Percentiles rank a stretch among this genome's conserved stretches.
Evolutionary conservation across 169 alveolate species (phyloP).

Genomic region (Plasmodium inui): DNA sequence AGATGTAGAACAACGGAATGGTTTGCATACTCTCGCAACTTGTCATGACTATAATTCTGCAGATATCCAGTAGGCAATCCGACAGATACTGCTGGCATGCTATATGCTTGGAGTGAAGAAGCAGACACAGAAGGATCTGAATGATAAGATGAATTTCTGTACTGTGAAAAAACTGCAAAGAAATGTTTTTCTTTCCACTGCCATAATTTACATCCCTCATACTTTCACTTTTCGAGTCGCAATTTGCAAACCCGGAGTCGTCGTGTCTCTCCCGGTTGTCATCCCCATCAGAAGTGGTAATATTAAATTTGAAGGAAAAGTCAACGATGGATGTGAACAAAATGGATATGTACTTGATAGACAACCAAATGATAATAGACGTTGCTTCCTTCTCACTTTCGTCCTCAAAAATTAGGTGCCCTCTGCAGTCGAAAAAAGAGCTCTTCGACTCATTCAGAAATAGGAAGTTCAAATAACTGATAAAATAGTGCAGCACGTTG

Average conservation of each 20-base stretch:
- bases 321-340: constrained; percentile 69
- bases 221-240: background rate
- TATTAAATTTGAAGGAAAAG: constrained; percentile 47
- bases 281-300: background rate
- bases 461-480: constrained; percentile 49
- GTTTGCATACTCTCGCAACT: constrained; percentile 51
- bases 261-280: background rate
- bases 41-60: constrained; percentile 53
- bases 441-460: constrained; percentile 56
- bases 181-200: constrained; percentile 1
- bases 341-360: constrained; percentile 62
- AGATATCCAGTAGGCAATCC: constrained; percentile 54
- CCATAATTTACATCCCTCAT: background rate
- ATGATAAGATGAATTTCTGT: constrained; percentile 66
- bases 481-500: constrained; percentile 45
- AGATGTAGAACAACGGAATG: constrained; percentile 69
- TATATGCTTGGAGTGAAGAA: constrained; percentile 58
- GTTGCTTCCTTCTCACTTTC: constrained; percentile 67
- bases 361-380: constrained; percentile 67
- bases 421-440: constrained; percentile 74
- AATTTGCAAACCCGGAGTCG: background rate
- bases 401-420: constrained; percentile 61
- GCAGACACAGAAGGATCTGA: constrained; percentile 64
- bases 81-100: constrained; percentile 75
- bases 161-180: constrained; percentile 37